Base-by-base conservation (phyloP, 176 grass and related monocot species). In the Carex myosuroides region DNA sequence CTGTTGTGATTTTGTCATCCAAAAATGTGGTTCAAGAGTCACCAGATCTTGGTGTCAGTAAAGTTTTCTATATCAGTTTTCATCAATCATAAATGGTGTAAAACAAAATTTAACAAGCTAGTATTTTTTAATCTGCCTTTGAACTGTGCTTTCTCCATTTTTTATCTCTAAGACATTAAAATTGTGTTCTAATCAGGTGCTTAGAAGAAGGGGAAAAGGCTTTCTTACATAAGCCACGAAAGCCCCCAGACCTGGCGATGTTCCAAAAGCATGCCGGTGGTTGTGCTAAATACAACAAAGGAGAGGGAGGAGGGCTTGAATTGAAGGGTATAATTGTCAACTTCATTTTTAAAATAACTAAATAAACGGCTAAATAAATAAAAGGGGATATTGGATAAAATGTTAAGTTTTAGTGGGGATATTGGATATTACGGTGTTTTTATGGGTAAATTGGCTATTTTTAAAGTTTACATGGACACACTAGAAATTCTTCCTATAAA, bases 1-100 rank as follows among this genome's bases (percentile, higher is more conserved):
- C 87, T 21, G 87, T 88, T 60, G 87, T 88, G 50, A 84, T 88
- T 81, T 79, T 88, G 82, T 88, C 87, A 13, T 88, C 87, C 41
- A 81, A 88, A 58, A 84, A 88, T 71, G 82, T 84, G 48, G 82
- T 42, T 80, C 87, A 73, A 88, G 81, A 77, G 84, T 88, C 63
- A 88, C 83, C 82, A 88, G 81, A 82, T 88, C 33, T n/a, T 80
- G 16, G 9, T 80, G 18, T 11, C 58, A 58, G 29, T 80, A 58
- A 58, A 80, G 52, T 21, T 80, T 80, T 60, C 50, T 14, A 58
- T 37, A 26, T 17, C 17, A 58, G 5, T 80, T 18, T 58, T 69
- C 32, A 6, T 17, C 4, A 13, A 39, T 69, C 32, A 69, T 69
- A 69, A 16, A 17, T 69, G 12, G 65, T 35, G 65, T 14, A 17